Conservation (phyloP, 2,329 filamentous ascomycete genomes). For the Pseudodiploospora longispora region DNA sequence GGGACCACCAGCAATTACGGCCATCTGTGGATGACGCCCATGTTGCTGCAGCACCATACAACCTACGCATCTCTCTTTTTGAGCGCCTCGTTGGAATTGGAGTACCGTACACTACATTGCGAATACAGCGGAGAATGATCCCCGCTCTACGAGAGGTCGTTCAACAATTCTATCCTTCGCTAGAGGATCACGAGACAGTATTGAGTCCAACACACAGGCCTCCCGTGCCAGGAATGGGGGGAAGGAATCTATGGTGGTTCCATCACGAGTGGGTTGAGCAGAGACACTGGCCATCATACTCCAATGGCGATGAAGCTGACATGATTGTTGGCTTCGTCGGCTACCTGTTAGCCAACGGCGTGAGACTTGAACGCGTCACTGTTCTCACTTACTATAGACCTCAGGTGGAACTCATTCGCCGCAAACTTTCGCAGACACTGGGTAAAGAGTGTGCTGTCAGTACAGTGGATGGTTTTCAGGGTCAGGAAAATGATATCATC, state of each 20-base stretch:
- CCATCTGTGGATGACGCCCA: conserved; percentile 57
- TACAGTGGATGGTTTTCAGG: conserved; percentile 85
- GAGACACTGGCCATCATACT: conserved; percentile 50
- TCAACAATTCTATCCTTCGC: conserved; percentile 36
- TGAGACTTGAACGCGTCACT: conserved; percentile 56
- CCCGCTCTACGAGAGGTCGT: conserved; percentile 37
- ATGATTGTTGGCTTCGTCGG: conserved; percentile 68
- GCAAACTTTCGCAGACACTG: conserved; percentile 30
- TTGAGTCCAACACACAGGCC: conserved; percentile 22
- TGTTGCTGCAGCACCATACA: conserved; percentile 52
- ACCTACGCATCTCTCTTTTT: conserved; percentile 69
- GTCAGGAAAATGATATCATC: conserved; percentile 81
- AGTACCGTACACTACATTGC: conserved; percentile 56
- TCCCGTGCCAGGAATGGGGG: conserved; percentile 38
- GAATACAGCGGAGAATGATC: conserved; percentile 56
- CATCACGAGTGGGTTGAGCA: conserved; percentile 53
- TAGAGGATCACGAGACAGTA: conserved; percentile 38
- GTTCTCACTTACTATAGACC: conserved; percentile 84
- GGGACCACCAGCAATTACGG: conserved; percentile 73
- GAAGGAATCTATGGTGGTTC: conserved; percentile 33
- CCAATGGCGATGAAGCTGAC: conserved; percentile 61
- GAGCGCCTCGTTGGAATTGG: conserved; percentile 64
- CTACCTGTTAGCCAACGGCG: conserved; percentile 64
- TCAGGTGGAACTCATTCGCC: conserved; percentile 60
- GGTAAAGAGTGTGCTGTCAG: conserved; percentile 50